Conservation (phyloP, 1,139 yeast genomes). For the Taphrina pruni region DNA sequence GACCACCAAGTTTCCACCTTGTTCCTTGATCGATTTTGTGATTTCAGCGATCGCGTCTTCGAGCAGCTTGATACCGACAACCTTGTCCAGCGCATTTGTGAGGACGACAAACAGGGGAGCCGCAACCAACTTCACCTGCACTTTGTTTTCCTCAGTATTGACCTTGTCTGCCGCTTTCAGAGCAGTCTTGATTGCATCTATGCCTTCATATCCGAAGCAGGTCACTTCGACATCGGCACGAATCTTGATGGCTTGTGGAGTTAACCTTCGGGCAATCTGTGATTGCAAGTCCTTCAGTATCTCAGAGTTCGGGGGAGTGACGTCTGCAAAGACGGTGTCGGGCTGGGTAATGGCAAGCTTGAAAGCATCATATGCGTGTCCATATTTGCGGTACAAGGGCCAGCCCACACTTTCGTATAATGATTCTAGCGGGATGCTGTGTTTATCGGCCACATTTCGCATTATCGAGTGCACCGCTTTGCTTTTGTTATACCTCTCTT, state of each 20-base stretch:
- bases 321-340: slow-evolving; percentile 80
- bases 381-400: slow-evolving; percentile 95
- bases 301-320: slow-evolving; percentile 67
- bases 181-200: slow-evolving; percentile 92
- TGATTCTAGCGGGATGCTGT: slow-evolving; percentile 81
- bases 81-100: slow-evolving; percentile 90
- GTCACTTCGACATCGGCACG: slow-evolving; percentile 98
- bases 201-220: slow-evolving; percentile 96
- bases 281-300: slow-evolving; percentile 47
- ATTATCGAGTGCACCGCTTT: slow-evolving; percentile 96
- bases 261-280: slow-evolving; percentile 80
- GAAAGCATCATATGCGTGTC: slow-evolving; percentile 97
- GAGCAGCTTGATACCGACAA: slow-evolving; percentile 79
- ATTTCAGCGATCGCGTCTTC: slow-evolving; percentile 80
- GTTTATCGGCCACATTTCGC: slow-evolving; percentile 98
- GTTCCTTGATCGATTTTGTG: slow-evolving; percentile 67
- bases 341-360: slow-evolving; percentile 81
- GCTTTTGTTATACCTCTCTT: slow-evolving; percentile 94
- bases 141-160: slow-evolving; percentile 62
- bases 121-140: slow-evolving; percentile 93
- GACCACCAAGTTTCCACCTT: slow-evolving; percentile 87
- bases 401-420: slow-evolving; percentile 90
- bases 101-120: slow-evolving; percentile 96
- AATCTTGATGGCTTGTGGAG: slow-evolving; percentile 97
- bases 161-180: slow-evolving; percentile 66